phyloP scores from a whole-genome alignment of 257 asterid species.

The Apocynum venetum region DNA sequence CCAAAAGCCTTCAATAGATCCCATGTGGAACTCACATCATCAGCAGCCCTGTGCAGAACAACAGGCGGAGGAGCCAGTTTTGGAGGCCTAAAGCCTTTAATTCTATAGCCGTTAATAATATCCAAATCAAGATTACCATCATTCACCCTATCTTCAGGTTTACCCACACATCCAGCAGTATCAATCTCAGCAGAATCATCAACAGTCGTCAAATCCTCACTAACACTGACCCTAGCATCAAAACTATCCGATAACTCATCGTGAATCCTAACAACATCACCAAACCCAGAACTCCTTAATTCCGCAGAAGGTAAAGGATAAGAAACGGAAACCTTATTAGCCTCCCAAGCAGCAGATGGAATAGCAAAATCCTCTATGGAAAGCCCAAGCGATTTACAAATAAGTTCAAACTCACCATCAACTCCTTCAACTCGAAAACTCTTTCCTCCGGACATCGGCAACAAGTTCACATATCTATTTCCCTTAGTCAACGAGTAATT shows the following conservation, averaged over 20 bases:
- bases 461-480: constrained; percentile 42
- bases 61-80: constrained; percentile 42
- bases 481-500: constrained; percentile 28
- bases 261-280: constrained; percentile 6
- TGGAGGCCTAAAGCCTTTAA: constrained; percentile 44
- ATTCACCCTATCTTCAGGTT: constrained; percentile 20
- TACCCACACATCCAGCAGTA: constrained; percentile 17
- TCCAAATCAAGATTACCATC: constrained; percentile 21
- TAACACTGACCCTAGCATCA: constrained; percentile 14
- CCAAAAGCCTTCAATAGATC: constrained; percentile 56
- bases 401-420: constrained; percentile 57
- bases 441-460: constrained; percentile 31
- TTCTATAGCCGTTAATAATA: constrained; percentile 27
- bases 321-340: constrained; percentile 36
- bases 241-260: constrained; percentile 13
- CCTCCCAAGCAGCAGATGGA: constrained; percentile 61
- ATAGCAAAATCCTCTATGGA: constrained; percentile 76
- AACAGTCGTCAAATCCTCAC: constrained; percentile 12
- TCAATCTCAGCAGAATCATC: constrained; percentile 10
- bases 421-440: constrained; percentile 74
- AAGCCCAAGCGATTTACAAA: constrained; percentile 58
- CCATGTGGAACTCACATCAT: constrained; percentile 57
- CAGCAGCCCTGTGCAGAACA: constrained; percentile 28
- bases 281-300: constrained; percentile 23
- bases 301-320: constrained; percentile 43